Evolutionary conservation across 179 eudicot genomes (phyloP), one percentile per base, ranked within the genome.

Genomic region (Silene vulgaris): DNA sequence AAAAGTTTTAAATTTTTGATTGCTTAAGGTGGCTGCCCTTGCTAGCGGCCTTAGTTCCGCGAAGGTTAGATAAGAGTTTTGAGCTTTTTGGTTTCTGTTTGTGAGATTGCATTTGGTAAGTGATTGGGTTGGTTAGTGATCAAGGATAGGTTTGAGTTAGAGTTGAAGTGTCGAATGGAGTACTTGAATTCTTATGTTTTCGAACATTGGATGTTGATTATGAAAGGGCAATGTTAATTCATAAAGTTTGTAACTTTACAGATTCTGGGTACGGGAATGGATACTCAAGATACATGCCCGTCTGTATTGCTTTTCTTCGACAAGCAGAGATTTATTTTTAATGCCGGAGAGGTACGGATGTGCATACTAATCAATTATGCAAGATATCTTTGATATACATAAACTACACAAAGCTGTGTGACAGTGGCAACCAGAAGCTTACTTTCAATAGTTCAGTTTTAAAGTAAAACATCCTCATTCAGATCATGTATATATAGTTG

Each of bases 181-280:
- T 19, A 12, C 16, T 52, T 14, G 72, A 45, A 11, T 13, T 52
- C 19, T 74, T 63, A 28, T 32, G 4, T 66, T 45, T 69, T 45
- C 12, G 57, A 6, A 8, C 19, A 23, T 65, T 66, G 12, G 48
- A 54, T 43, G 32, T 56, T 56, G 23, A 64, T 8, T 54, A 19
- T 57, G 40, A 57, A 32, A 67, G 66, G 21, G 64, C 52, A 35
- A 35, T 68, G 59, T 54, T 19, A 61, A 30, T n/a, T 3, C 26
- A 12, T 48, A n/a, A 12, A 63, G 37, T 9, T 57, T 63, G 8
- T 70, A 37, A 71, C 35, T 60, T 29, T 54, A 29, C 89, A 94
- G 98, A 81, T 94, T 75, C 67, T 94, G 74, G 98, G 98, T 64
- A 94, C 96, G 37, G 98, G 98, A 72, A 89, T 94, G 98, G 98